Conservation (phyloP, 2,329 filamentous ascomycete genomes). For the Calonectria hongkongensis region DNA sequence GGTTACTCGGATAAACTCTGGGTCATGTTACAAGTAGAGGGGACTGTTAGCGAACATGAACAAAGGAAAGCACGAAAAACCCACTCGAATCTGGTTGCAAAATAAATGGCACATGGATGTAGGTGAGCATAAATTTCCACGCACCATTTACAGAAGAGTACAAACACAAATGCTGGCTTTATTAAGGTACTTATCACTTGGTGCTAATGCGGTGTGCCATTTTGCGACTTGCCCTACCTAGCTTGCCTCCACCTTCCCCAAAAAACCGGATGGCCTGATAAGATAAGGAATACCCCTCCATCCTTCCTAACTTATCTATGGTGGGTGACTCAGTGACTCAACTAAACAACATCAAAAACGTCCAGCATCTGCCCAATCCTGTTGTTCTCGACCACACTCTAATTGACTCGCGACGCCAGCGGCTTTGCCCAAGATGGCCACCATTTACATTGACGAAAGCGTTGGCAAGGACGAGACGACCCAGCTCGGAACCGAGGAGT, state of each 20-base stretch:
- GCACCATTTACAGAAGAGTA: no score
- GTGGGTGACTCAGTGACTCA: slow-evolving; percentile 24
- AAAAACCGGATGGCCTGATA: slow-evolving; percentile 33
- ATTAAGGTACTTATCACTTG: no score
- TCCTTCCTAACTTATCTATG: slow-evolving; percentile 7
- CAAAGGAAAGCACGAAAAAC: no score
- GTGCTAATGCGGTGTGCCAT: no score
- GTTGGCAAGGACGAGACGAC: slow-evolving; percentile 82
- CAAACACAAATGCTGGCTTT: no score
- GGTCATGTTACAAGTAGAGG: no score
- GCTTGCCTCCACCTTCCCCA: background rate
- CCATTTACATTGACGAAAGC: slow-evolving; percentile 81
- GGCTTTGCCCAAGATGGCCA: slow-evolving; percentile 56
- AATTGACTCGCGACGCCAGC: slow-evolving; percentile 21
- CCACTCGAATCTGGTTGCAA: no score
- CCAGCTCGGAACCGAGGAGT: slow-evolving; percentile 80
- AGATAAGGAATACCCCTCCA: slow-evolving; percentile 27
- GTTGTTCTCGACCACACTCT: slow-evolving; percentile 24
- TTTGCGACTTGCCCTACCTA: no score
- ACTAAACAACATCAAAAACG: slow-evolving; percentile 27
- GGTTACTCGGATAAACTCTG: no score
- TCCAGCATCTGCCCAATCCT: slow-evolving; percentile 21
- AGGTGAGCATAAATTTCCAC: no score
- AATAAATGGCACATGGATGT: no score
- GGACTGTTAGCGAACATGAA: no score